These are phyloP conservation scores for Setaria viridis DNA, from an alignment of 202 grass and related monocot genomes.

Conservation along the genomic window DNA sequence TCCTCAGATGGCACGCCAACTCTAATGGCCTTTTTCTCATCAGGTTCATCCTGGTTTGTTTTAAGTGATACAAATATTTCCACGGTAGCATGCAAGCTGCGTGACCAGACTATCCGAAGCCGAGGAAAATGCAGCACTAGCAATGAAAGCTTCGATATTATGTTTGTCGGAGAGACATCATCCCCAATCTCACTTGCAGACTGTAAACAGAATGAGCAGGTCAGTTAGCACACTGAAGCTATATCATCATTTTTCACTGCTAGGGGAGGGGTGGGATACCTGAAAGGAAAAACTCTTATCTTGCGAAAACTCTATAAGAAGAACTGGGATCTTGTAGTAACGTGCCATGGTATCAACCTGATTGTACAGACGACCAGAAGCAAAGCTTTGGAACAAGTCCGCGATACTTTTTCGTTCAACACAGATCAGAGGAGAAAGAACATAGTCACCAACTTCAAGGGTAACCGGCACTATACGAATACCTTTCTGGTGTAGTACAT, in stretches of 20 bases:
- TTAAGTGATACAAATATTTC: slow-evolving; percentile 93
- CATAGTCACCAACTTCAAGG: slow-evolving; percentile 95
- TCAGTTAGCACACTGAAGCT: slow-evolving; percentile 29
- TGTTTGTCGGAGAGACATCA: slow-evolving; percentile 85
- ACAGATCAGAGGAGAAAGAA: slow-evolving; percentile 96
- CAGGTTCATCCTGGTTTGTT: slow-evolving; percentile 96
- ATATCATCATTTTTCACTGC: not conserved
- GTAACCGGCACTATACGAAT: slow-evolving; percentile 87
- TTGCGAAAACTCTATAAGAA: slow-evolving; percentile 95
- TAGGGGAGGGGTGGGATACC: slow-evolving; percentile 47
- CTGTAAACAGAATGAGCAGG: slow-evolving; percentile 56
- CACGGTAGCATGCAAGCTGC: slow-evolving; percentile 86
- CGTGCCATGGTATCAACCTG: slow-evolving; percentile 92
- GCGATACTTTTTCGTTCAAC: slow-evolving; percentile 95
- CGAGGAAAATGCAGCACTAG: slow-evolving; percentile 95
- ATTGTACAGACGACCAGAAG: slow-evolving; percentile 92
- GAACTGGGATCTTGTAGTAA: slow-evolving; percentile 95
- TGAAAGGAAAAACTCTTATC: slow-evolving; percentile 99
- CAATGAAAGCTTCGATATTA: slow-evolving; percentile 93
- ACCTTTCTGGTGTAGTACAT: slow-evolving; percentile 94
- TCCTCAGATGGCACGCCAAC: slow-evolving; percentile 94
- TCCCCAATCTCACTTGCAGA: slow-evolving; percentile 91
- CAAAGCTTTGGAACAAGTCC: slow-evolving; percentile 98
- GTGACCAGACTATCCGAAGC: slow-evolving; percentile 87
- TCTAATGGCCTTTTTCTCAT: slow-evolving; percentile 87